Evolutionary conservation across 805 yeast genomes (phyloP).

Genomic region (Peterozyma xylosa): DNA sequence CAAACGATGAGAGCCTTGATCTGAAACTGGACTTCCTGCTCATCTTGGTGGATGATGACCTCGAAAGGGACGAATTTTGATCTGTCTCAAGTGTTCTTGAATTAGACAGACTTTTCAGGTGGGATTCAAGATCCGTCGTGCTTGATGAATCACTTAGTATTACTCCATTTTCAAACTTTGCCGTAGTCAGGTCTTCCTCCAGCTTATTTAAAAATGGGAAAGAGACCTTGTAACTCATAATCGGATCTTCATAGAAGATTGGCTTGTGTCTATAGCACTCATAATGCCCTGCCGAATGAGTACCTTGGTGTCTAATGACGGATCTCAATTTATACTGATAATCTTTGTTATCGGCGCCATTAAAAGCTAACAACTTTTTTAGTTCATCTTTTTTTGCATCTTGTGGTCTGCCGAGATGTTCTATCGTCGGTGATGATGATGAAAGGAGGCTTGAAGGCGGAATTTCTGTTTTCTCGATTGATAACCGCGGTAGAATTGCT

Average conservation of each 20-base stretch:
- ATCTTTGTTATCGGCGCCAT: background rate
- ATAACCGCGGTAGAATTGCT: background rate
- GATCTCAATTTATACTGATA: conserved; percentile 57
- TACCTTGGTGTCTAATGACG: conserved; percentile 78
- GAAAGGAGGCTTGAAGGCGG: background rate
- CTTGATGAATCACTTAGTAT: conserved; percentile 1
- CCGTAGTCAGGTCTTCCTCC: background rate
- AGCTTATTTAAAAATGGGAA: conserved; percentile 6
- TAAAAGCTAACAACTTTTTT: no score
- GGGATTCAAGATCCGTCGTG: background rate
- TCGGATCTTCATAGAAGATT: conserved; percentile 36
- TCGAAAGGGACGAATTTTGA: background rate
- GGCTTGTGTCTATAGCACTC: conserved; percentile 84
- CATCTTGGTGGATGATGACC: background rate
- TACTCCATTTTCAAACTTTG: background rate
- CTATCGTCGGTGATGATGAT: background rate
- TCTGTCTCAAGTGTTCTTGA: background rate
- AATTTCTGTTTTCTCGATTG: background rate
- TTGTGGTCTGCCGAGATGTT: background rate
- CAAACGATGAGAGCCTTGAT: conserved; percentile 1
- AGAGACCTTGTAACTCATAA: conserved; percentile 16
- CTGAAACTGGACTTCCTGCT: background rate
- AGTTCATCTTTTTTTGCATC: background rate
- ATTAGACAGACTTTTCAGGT: background rate
- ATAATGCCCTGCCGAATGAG: conserved; percentile 85